These are phyloP conservation scores for Vigna nakashimae DNA, from an alignment of 306 rosid species.

Conservation along the genomic window DNA sequence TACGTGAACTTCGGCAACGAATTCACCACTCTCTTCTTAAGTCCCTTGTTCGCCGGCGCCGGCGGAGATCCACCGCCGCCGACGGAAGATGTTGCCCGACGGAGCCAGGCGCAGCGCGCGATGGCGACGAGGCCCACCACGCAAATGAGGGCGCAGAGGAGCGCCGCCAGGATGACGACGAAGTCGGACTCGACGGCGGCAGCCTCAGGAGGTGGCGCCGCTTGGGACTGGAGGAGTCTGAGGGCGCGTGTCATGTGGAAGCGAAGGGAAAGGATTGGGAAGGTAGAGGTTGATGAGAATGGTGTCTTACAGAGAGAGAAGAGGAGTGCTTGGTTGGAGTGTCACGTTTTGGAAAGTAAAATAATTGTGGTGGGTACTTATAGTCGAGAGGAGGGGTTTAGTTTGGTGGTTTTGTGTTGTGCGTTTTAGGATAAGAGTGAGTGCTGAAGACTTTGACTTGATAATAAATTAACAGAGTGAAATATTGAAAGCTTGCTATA, in stretches of 20 bases:
- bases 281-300: neutral
- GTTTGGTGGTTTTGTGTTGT: neutral
- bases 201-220: slow-evolving; percentile 62
- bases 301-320: neutral
- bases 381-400: slow-evolving; percentile 32
- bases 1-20: slow-evolving; percentile 69
- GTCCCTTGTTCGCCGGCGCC: slow-evolving; percentile 54
- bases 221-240: slow-evolving; percentile 47
- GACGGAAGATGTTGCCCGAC: slow-evolving; percentile 44
- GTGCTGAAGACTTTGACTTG: slow-evolving; percentile 10
- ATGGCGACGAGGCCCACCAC: slow-evolving; percentile 75
- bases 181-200: slow-evolving; percentile 63
- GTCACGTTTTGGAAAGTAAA: slow-evolving; percentile 11
- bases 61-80: neutral
- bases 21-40: slow-evolving; percentile 73
- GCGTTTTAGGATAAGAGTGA: slow-evolving; percentile 35
- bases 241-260: slow-evolving; percentile 56
- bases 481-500: neutral
- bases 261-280: too few species aligned
- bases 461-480: neutral
- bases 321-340: slow-evolving; percentile 6
- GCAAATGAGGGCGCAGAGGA: slow-evolving; percentile 81
- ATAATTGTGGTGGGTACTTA: slow-evolving; percentile 36
- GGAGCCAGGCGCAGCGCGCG: slow-evolving; percentile 80
- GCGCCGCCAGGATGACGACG: slow-evolving; percentile 75